These are phyloP conservation scores for Chytriomyces sp. DNA, from an alignment of 192 early-diverging fungal genomes.

Conservation along the genomic window DNA sequence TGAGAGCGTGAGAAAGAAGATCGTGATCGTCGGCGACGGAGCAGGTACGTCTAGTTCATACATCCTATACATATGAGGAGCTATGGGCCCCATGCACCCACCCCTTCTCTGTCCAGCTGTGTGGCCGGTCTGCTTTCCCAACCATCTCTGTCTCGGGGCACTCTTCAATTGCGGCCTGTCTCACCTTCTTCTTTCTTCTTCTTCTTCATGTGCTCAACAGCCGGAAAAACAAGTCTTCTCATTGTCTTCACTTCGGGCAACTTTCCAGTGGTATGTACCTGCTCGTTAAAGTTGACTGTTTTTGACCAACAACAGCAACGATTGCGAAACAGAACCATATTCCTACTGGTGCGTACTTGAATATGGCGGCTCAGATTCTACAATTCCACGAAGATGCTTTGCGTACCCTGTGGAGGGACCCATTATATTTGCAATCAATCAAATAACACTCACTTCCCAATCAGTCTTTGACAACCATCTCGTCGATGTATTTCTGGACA, in stretches of 20 bases:
- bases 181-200: too few relatives aligned
- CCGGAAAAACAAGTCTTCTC: slow-evolving; percentile 77
- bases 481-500: slow-evolving; percentile 41
- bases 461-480: slow-evolving; percentile 73
- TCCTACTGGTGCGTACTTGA: slow-evolving; percentile 7
- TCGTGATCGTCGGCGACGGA: slow-evolving; percentile 85
- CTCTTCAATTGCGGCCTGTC: too few relatives aligned
- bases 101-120: too few relatives aligned
- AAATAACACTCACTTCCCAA: slow-evolving; percentile 22
- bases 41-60: slow-evolving; percentile 46
- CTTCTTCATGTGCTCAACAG: slow-evolving; percentile 7
- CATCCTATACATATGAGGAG: too few relatives aligned
- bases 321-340: slow-evolving; percentile 16
- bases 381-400: slow-evolving; percentile 76
- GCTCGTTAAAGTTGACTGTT: not conserved
- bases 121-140: too few relatives aligned
- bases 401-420: slow-evolving; percentile 67
- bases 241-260: slow-evolving; percentile 82
- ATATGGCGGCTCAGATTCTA: slow-evolving; percentile 19
- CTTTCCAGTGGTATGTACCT: slow-evolving; percentile 79
- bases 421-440: slow-evolving; percentile 47
- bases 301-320: too few relatives aligned
- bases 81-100: too few relatives aligned
- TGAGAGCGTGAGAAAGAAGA: slow-evolving; percentile 57
- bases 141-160: too few relatives aligned